Evolutionary conservation across 179 eudicot species (phyloP), one percentile per base, ranked within the genome.

Genomic region (Sideroxylon spinosum): DNA sequence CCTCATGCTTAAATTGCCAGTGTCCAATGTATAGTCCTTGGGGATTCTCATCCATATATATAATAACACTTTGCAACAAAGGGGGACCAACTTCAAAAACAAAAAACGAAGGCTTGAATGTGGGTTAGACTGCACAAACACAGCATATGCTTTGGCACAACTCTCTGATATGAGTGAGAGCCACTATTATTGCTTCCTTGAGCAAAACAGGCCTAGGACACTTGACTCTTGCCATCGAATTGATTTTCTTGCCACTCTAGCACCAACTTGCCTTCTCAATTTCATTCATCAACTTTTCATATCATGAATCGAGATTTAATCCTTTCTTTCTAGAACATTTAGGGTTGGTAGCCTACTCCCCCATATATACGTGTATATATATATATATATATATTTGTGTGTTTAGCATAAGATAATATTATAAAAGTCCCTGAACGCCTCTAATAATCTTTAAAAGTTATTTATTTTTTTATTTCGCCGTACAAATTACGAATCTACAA

Each of bases 101-200:
- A 3, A 37, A 37, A 37, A 37, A 37, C 44, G 20, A 64, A 64
- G 44, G 44, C 37, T 64, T 64, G 68, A 25, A 25, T 25, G 68
- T 26, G 68, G 68, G 68, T 26, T 64, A 26, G 5, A 64, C 68
- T 64, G 68, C 26, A 23, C 11, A 20, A 10, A 61, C 22, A 61
- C 65, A 61, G 23, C 7, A 26, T 26, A 60, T 61, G 13, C 22
- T 61, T 61, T 61, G 29, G 26, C 28, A 12, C 26, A 25, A 14
- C 19, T 28, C 68, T 28, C 44, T 64, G 44, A 26, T 22, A 44
- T 11, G 68, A 13, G 68, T 25, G 68, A 64, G 17, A 10, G 44
- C n/a, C 68, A 64, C 26, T 28, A 64, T 37, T 37, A 25, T 64
- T 64, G 68, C 68, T 64, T 64, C 19, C 68, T 64, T 26, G 68